Evolutionary conservation across 306 rosid genomes (phyloP).

Genomic region (Fragaria ananassa): DNA sequence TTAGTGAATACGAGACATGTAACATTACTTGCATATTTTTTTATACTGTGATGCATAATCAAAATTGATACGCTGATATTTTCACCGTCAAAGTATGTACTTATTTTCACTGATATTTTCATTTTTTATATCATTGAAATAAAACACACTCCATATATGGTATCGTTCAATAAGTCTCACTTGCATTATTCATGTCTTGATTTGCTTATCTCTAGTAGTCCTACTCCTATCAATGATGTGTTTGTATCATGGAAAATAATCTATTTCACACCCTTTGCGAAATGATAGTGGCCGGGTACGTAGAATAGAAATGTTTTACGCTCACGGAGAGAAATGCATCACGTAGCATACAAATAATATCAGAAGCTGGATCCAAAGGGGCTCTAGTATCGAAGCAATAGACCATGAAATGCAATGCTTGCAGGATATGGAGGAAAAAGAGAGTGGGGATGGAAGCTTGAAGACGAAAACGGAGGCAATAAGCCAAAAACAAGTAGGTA

Average conservation of each 20-base stretch:
- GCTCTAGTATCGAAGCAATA: neutral
- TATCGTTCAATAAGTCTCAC: too few species aligned
- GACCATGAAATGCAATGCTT: neutral
- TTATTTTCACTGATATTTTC: too few species aligned
- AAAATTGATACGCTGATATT: too few species aligned
- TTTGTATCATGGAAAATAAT: neutral
- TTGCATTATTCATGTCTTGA: too few species aligned
- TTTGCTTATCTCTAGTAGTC: neutral
- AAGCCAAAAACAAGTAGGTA: neutral
- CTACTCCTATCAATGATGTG: neutral
- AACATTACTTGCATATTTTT: too few species aligned
- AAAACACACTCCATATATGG: neutral
- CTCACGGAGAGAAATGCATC: neutral
- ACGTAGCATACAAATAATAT: neutral
- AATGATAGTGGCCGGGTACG: neutral
- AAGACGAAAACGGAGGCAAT: neutral
- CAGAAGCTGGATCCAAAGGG: conserved; percentile 25
- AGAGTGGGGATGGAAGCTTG: neutral
- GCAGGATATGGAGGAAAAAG: neutral
- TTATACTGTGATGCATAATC: too few species aligned
- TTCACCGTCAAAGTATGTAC: too few species aligned
- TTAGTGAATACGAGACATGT: too few species aligned
- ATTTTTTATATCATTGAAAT: too few species aligned
- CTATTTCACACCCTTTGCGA: neutral
- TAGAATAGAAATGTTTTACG: neutral